Conservation (phyloP, 495 filamentous ascomycete genomes). For the Aspergillus carlsbadensis region DNA sequence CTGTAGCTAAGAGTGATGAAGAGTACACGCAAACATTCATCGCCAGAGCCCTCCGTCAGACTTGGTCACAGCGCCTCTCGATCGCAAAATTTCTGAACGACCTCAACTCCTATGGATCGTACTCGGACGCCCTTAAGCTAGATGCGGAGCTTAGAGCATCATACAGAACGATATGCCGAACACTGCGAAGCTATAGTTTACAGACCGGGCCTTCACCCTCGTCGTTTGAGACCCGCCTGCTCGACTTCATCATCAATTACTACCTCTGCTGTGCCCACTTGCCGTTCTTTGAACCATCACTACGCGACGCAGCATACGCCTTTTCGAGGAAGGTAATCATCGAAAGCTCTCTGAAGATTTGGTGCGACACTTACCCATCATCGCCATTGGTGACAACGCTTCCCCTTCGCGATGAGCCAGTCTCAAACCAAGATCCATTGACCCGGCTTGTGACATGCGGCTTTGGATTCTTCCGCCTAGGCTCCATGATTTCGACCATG, state of each 20-base stretch:
- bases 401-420: slow-evolving; percentile 7
- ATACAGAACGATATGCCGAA: slow-evolving; percentile 33
- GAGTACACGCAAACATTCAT: slow-evolving; percentile 45
- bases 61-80: slow-evolving; percentile 45
- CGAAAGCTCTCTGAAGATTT: slow-evolving; percentile 51
- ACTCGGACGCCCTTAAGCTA: slow-evolving; percentile 38
- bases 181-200: slow-evolving; percentile 31
- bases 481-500: slow-evolving; percentile 40
- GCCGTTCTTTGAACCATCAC: slow-evolving; percentile 40
- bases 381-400: slow-evolving; percentile 22
- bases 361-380: slow-evolving; percentile 39
- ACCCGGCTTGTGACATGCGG: slow-evolving; percentile 41
- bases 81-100: slow-evolving; percentile 49
- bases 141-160: slow-evolving; percentile 33
- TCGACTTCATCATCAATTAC: slow-evolving; percentile 46
- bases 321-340: slow-evolving; percentile 48
- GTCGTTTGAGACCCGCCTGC: slow-evolving; percentile 32
- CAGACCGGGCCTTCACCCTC: slow-evolving; percentile 24
- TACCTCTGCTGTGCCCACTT: slow-evolving; percentile 49
- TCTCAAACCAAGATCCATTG: slow-evolving; percentile 35
- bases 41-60: slow-evolving; percentile 44
- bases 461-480: slow-evolving; percentile 46
- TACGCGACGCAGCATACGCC: slow-evolving; percentile 43
- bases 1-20: slow-evolving; percentile 29
- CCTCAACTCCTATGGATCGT: slow-evolving; percentile 29